Conservation (phyloP, 352 stramenopile species). For the Pythium phragmiticola region DNA sequence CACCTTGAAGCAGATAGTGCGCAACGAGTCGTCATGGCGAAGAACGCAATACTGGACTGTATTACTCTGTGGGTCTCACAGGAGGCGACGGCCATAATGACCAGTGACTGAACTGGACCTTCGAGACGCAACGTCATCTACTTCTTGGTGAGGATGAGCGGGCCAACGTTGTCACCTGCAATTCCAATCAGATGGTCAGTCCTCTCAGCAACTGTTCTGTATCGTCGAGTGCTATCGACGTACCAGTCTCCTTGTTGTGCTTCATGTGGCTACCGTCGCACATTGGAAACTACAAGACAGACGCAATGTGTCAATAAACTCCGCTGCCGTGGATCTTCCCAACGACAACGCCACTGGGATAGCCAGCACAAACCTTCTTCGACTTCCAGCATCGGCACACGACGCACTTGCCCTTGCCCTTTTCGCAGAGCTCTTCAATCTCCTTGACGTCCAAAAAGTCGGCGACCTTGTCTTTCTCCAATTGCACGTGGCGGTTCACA, state of each 20-base stretch:
- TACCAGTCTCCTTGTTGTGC: constrained; percentile 85
- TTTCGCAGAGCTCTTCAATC: constrained; percentile 75
- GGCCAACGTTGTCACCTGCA: constrained; percentile 73
- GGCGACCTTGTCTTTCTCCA: constrained; percentile 85
- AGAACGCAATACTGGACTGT: too few relatives aligned
- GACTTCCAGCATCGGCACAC: constrained; percentile 89
- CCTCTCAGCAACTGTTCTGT: background rate
- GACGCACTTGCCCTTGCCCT: constrained; percentile 78
- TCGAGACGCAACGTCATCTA: constrained; percentile 20
- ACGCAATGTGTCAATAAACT: background rate
- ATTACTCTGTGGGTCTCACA: too few relatives aligned
- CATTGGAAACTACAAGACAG: constrained; percentile 54
- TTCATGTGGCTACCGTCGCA: constrained; percentile 81
- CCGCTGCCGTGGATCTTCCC: background rate
- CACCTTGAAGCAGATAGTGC: too few relatives aligned
- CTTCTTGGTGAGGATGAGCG: constrained; percentile 70
- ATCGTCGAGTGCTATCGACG: background rate
- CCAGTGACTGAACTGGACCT: too few relatives aligned
- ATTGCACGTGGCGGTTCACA: constrained; percentile 63
- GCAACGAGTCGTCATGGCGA: too few relatives aligned
- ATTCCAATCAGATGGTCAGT: background rate
- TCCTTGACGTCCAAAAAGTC: constrained; percentile 64
- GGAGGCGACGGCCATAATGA: background rate
- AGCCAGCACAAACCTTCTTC: constrained; percentile 51
- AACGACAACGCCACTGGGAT: background rate